A percentile compares a stretch with the other conserved stretches of the same genome.
These are phyloP conservation scores for Pneumocystis wakefieldiae DNA, from an alignment of 1,139 yeast genomes.

Conservation along the genomic window DNA sequence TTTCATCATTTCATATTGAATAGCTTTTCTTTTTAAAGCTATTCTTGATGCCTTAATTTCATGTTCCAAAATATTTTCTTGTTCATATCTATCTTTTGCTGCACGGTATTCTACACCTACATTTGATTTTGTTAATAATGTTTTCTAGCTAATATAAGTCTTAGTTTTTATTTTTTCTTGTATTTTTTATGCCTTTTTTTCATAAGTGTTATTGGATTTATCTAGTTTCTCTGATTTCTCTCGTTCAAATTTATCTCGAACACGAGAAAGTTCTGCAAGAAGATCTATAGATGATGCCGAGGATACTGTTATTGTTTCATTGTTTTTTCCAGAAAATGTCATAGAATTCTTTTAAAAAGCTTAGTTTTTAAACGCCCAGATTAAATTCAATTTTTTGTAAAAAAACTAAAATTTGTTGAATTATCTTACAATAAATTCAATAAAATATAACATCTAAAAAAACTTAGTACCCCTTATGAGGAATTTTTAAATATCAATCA, in stretches of 20 bases:
- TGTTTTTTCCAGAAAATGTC: slow-evolving; percentile 1
- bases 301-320: slow-evolving; percentile 12
- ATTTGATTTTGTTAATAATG: slow-evolving; percentile 6
- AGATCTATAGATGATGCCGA: slow-evolving; percentile 17
- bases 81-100: slow-evolving; percentile 8
- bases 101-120: slow-evolving; percentile 10
- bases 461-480: too few relatives aligned
- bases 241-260: slow-evolving; percentile 14
- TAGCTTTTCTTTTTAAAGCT: slow-evolving; percentile 16
- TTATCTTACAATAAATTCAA: background rate
- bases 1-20: slow-evolving; percentile 16
- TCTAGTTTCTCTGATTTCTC: slow-evolving; percentile 11
- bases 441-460: background rate
- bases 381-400: too few relatives aligned
- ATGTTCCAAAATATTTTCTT: slow-evolving; percentile 4
- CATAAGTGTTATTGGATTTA: slow-evolving; percentile 24
- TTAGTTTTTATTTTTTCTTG: slow-evolving; percentile 3
- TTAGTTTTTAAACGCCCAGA: too few relatives aligned
- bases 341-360: background rate
- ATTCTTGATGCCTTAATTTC: slow-evolving; percentile 6
- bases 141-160: slow-evolving; percentile 1
- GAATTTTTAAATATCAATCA: too few relatives aligned
- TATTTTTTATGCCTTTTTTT: slow-evolving; percentile 14
- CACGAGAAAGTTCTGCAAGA: slow-evolving; percentile 17
- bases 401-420: background rate